These are phyloP conservation scores for Hypericum perforatum DNA, from an alignment of 345 rosid genomes.

Conservation along the genomic window DNA sequence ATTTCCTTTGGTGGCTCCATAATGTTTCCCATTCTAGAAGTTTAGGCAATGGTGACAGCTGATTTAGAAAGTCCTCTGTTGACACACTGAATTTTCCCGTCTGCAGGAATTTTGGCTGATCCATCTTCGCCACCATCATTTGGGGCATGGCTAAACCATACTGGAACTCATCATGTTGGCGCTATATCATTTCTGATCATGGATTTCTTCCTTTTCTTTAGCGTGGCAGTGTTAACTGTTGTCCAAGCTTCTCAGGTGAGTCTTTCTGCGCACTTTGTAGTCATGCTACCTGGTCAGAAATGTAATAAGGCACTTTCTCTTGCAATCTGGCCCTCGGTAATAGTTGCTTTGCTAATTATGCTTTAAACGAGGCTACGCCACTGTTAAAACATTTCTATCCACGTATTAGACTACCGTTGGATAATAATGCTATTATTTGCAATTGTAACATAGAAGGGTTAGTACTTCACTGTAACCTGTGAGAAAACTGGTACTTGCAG, in stretches of 20 bases:
- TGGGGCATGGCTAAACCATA: slow-evolving; percentile 58
- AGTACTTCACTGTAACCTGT: too few relatives aligned
- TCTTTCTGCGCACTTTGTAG: background rate
- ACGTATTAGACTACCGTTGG: too few relatives aligned
- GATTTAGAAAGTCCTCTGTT: background rate
- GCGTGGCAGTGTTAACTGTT: slow-evolving; percentile 63
- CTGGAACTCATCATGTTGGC: slow-evolving; percentile 45
- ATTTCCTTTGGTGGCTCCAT: slow-evolving; percentile 12
- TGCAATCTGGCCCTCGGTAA: too few relatives aligned
- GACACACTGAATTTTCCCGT: slow-evolving; percentile 8
- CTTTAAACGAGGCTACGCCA: too few relatives aligned
- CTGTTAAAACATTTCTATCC: too few relatives aligned
- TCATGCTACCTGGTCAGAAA: background rate
- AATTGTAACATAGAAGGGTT: too few relatives aligned
- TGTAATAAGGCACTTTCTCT: too few relatives aligned
- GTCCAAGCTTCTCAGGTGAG: slow-evolving; percentile 89
- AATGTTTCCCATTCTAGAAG: background rate
- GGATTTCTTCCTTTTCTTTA: slow-evolving; percentile 73
- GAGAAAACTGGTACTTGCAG: too few relatives aligned
- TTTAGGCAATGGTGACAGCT: background rate
- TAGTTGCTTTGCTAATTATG: too few relatives aligned
- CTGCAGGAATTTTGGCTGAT: slow-evolving; percentile 72
- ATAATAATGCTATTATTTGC: too few relatives aligned
- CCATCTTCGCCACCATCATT: slow-evolving; percentile 70
- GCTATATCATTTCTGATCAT: slow-evolving; percentile 58